A percentile compares a stretch with the other conserved stretches of the same genome.
These are phyloP conservation scores for Cyamopsis tetragonoloba DNA, from an alignment of 306 rosid genomes.

Conservation along the genomic window DNA sequence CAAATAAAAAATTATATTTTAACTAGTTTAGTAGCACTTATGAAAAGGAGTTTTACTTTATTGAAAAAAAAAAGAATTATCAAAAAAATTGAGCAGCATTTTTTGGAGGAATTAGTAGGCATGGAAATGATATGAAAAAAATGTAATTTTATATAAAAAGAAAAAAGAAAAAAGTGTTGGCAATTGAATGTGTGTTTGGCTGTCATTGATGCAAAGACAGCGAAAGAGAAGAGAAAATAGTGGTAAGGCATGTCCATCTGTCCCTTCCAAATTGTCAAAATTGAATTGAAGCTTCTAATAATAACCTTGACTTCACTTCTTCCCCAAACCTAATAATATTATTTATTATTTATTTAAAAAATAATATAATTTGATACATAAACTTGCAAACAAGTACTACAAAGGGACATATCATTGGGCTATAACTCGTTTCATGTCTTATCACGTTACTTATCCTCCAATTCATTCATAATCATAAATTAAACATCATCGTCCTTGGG, in stretches of 20 bases:
- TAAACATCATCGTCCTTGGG: background rate
- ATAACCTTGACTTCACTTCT: conserved; percentile 15
- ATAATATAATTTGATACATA: no score
- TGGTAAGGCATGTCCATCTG: conserved; percentile 33
- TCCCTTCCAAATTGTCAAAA: background rate
- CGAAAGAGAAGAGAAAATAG: conserved; percentile 14
- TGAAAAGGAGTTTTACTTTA: no score
- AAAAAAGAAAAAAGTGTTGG: conserved; percentile 13
- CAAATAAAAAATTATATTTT: no score
- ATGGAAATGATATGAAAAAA: no score
- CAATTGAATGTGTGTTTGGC: conserved; percentile 30
- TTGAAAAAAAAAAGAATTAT: no score
- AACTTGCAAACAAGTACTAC: conserved; percentile 10
- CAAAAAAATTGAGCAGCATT: no score
- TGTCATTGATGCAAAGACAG: conserved; percentile 46
- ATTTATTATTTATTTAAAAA: background rate
- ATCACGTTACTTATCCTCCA: conserved; percentile 11
- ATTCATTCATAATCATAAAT: background rate
- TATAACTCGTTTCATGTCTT: background rate
- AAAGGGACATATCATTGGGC: conserved; percentile 7
- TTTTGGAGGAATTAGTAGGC: no score
- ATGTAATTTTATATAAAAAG: no score
- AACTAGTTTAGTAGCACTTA: no score
- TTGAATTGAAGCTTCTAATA: background rate
- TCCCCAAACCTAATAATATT: no score